These are phyloP conservation scores for Russula sp. DNA, from an alignment of 768 basidiomycete genomes.

Conservation along the genomic window DNA sequence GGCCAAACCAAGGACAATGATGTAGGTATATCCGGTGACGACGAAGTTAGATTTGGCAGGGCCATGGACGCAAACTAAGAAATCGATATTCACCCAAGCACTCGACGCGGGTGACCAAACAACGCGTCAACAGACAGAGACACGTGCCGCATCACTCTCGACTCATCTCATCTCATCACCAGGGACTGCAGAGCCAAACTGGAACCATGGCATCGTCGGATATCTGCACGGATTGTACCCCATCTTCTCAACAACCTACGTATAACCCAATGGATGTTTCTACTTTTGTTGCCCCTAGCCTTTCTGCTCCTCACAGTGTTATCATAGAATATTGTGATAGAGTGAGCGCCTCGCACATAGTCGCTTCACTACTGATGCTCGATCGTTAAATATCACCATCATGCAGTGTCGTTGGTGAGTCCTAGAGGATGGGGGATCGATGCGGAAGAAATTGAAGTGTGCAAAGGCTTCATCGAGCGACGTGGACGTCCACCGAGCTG, in stretches of 20 bases:
- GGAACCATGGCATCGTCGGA: background rate
- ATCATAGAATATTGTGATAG: conserved; percentile 90
- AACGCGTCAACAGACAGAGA: conserved; percentile 41
- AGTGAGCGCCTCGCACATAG: conserved; percentile 39
- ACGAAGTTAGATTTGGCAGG: conserved; percentile 7
- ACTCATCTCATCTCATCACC: no score
- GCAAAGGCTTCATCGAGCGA: conserved; percentile 81
- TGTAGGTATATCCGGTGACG: conserved; percentile 14
- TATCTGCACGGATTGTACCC: background rate
- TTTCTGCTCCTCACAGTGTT: conserved; percentile 46
- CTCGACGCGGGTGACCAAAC: conserved; percentile 28
- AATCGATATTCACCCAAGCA: background rate
- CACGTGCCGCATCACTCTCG: conserved; percentile 10
- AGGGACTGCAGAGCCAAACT: background rate
- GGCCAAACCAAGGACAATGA: conserved; percentile 41
- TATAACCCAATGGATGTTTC: conserved; percentile 36
- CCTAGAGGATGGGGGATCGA: background rate
- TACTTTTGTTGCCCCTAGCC: conserved; percentile 49
- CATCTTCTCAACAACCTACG: background rate
- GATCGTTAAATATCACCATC: background rate
- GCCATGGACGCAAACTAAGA: conserved; percentile 2
- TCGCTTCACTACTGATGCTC: conserved; percentile 2
- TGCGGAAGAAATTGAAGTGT: background rate
- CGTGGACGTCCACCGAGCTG: conserved; percentile 91
- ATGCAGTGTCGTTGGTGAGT: conserved; percentile 73